These are phyloP conservation scores for Hibiscus mutabilis DNA, from an alignment of 345 rosid species.

Conservation along the genomic window DNA sequence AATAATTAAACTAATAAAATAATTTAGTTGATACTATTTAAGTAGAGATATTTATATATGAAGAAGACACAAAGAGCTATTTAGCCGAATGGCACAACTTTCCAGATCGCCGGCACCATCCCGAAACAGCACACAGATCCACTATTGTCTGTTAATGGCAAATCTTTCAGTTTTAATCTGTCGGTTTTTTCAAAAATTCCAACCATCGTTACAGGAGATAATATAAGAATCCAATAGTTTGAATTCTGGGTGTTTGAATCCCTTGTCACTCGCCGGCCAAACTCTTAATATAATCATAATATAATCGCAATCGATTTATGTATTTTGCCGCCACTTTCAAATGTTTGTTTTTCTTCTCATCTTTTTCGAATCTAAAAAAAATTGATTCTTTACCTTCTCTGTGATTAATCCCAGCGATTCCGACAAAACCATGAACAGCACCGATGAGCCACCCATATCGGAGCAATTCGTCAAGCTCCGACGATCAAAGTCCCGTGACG, in stretches of 20 bases:
- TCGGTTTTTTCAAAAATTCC: too few species aligned
- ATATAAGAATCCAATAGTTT: neutral
- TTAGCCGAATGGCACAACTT: too few species aligned
- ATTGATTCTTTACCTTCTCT: neutral
- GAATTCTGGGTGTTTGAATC: neutral
- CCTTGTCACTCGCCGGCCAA: conserved; percentile 42
- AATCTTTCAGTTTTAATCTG: too few species aligned
- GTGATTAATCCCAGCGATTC: neutral
- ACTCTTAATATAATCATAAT: neutral
- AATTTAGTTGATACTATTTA: too few species aligned
- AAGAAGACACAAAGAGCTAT: too few species aligned
- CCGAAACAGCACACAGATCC: too few species aligned
- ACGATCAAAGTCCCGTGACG: conserved; percentile 47
- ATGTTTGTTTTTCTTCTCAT: conserved; percentile 34
- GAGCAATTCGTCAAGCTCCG: conserved; percentile 20
- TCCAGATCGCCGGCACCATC: too few species aligned
- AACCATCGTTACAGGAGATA: too few species aligned
- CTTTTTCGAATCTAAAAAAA: conserved; percentile 11
- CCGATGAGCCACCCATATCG: conserved; percentile 11
- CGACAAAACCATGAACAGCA: conserved; percentile 34
- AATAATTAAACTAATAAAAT: too few species aligned
- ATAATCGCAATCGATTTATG: neutral
- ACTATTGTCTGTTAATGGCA: too few species aligned
- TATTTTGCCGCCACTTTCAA: conserved; percentile 48
- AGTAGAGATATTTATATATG: too few species aligned